phyloP scores from a whole-genome alignment of 1,284 basidiomycete species.

The Heimioporus retisporus region DNA sequence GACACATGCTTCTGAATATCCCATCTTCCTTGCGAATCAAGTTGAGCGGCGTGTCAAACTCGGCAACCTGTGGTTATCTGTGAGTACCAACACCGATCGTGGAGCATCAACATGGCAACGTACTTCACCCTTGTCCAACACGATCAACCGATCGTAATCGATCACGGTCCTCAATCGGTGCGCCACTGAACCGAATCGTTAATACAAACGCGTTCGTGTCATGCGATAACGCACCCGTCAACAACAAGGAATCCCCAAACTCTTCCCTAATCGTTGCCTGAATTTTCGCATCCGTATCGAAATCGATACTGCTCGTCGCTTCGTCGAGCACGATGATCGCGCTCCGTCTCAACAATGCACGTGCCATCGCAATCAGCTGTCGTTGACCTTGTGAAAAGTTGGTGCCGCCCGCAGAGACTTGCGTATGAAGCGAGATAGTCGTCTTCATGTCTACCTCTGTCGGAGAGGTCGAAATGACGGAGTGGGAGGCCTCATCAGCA shows the following conservation, averaged over 20 bases:
- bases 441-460: conserved; percentile 50
- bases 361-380: conserved; percentile 75
- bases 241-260: conserved; percentile 60
- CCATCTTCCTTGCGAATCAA: conserved; percentile 80
- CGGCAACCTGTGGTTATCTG: conserved; percentile 58
- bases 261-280: conserved; percentile 75
- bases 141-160: conserved; percentile 75
- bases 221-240: conserved; percentile 50
- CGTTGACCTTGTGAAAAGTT: conserved; percentile 82
- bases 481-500: conserved; percentile 14
- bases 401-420: conserved; percentile 71
- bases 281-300: conserved; percentile 70
- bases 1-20: conserved; percentile 83
- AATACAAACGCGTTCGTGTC: conserved; percentile 1
- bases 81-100: neutral
- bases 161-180: conserved; percentile 68
- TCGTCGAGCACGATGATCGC: conserved; percentile 80
- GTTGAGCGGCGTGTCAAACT: conserved; percentile 87
- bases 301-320: conserved; percentile 71
- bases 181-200: conserved; percentile 45
- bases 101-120: neutral
- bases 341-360: conserved; percentile 70
- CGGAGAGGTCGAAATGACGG: conserved; percentile 21
- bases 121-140: conserved; percentile 70
- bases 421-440: conserved; percentile 63